These are phyloP conservation scores for Magnolia changhungtana DNA, from an alignment of 164 flowering plant genomes.

Conservation along the genomic window DNA sequence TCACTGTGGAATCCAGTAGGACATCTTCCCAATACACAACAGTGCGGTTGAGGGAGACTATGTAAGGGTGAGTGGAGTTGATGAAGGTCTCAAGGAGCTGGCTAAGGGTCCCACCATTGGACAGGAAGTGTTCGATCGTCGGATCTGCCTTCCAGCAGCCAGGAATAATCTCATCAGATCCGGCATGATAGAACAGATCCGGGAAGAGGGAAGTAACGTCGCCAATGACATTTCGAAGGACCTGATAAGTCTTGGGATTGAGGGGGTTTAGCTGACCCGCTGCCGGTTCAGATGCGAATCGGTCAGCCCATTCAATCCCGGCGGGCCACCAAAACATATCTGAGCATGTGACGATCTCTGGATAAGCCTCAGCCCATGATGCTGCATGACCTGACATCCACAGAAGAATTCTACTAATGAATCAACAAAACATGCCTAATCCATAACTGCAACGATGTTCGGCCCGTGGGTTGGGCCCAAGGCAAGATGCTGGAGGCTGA, in stretches of 20 bases:
- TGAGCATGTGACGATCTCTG: conserved; percentile 84
- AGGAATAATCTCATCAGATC: conserved; percentile 78
- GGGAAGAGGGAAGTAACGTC: conserved; percentile 68
- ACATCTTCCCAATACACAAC: conserved; percentile 92
- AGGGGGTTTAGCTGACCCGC: conserved; percentile 92
- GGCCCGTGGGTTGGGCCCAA: too few relatives aligned
- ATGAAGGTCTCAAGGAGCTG: conserved; percentile 70
- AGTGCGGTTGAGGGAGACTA: conserved; percentile 58
- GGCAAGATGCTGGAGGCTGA: too few relatives aligned
- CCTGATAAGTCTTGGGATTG: conserved; percentile 69
- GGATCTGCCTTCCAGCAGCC: conserved; percentile 87
- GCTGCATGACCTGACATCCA: conserved; percentile 70
- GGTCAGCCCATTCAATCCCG: conserved; percentile 49
- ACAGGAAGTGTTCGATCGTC: conserved; percentile 40
- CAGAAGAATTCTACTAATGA: background rate
- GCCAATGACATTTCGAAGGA: conserved; percentile 48
- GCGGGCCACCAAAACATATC: conserved; percentile 88
- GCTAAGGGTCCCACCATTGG: conserved; percentile 57
- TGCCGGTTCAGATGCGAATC: conserved; percentile 84
- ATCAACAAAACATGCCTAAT: too few relatives aligned
- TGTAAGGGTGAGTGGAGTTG: conserved; percentile 61
- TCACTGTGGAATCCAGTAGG: conserved; percentile 41
- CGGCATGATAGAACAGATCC: conserved; percentile 71
- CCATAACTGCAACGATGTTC: too few relatives aligned
- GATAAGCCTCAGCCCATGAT: conserved; percentile 91